phyloP scores from a whole-genome alignment of 2,329 filamentous ascomycete genomes.

The Exutisphaerella laricina region DNA sequence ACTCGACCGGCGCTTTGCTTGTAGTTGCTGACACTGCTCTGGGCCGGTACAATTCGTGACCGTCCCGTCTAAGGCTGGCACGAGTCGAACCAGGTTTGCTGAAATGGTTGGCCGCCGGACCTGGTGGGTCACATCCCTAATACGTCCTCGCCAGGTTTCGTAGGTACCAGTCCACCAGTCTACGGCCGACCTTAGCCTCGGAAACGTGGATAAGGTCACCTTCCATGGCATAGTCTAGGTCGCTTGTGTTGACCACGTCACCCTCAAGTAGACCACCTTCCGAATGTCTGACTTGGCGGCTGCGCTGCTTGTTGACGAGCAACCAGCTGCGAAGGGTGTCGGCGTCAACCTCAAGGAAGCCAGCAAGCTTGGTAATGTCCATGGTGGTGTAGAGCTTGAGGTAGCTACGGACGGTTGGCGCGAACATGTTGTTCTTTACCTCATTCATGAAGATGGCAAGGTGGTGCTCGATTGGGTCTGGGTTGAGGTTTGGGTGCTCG shows the following conservation, averaged over 20 bases:
- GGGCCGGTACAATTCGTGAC: background rate
- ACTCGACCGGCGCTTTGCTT: no score
- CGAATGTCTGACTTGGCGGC: constrained; percentile 89
- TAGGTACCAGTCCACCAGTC: constrained; percentile 98
- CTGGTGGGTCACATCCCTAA: constrained; percentile 42
- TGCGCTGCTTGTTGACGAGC: constrained; percentile 97
- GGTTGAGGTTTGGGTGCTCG: constrained; percentile 90
- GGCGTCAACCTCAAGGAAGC: constrained; percentile 94
- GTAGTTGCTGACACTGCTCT: background rate
- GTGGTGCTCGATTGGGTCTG: constrained; percentile 97
- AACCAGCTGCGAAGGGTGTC: constrained; percentile 92
- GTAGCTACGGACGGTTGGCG: constrained; percentile 96
- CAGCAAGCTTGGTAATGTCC: constrained; percentile 96
- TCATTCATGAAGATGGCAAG: constrained; percentile 98
- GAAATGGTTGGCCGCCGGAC: background rate
- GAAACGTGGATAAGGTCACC: constrained; percentile 97
- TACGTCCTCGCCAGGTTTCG: constrained; percentile 95
- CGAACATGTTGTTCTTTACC: constrained; percentile 99
- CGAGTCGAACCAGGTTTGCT: background rate
- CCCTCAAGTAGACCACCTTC: constrained; percentile 87
- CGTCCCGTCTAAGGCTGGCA: background rate
- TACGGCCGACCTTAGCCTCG: constrained; percentile 95
- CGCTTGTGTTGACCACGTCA: constrained; percentile 86
- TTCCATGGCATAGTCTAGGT: constrained; percentile 95
- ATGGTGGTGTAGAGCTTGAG: constrained; percentile 99